A percentile compares a stretch with the other conserved stretches of the same genome.
Conservation (phyloP, 208 protist species). For the Herpetomonas samuelpessoai region DNA sequence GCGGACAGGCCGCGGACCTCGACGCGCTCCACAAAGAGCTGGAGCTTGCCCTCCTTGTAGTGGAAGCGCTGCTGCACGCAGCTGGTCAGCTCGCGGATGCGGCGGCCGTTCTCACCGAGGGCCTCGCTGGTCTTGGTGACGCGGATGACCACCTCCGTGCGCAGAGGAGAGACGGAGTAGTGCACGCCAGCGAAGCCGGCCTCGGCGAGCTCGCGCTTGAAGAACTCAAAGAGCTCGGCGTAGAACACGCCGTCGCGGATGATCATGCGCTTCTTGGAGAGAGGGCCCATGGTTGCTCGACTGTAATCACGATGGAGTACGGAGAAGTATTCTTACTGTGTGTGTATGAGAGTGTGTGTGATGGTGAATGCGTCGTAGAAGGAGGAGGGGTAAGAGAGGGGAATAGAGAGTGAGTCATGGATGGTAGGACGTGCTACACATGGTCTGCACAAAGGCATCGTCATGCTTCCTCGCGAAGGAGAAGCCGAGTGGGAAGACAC, state of each 20-base stretch:
- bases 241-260: constrained; percentile 99
- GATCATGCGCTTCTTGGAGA: constrained; percentile 96
- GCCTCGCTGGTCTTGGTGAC: constrained; percentile 97
- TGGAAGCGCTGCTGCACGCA: constrained; percentile 98
- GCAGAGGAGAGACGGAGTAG: constrained; percentile 94
- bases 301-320: background rate
- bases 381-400: background rate
- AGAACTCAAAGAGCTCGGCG: constrained; percentile 99
- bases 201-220: constrained; percentile 98
- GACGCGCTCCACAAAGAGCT: constrained; percentile 98
- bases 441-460: too few relatives aligned
- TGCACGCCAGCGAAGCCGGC: constrained; percentile 97
- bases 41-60: constrained; percentile 94
- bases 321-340: background rate
- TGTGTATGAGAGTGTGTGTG: constrained; percentile 1
- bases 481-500: background rate
- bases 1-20: constrained; percentile 97
- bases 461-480: too few relatives aligned
- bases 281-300: constrained; percentile 62
- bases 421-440: background rate
- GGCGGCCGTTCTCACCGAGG: constrained; percentile 96
- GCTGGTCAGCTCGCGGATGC: constrained; percentile 98
- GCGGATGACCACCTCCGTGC: constrained; percentile 99
- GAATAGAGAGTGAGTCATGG: background rate
- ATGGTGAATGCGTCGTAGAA: background rate